These are phyloP conservation scores for Glycine latifolia DNA, from an alignment of 306 rosid species.

Conservation along the genomic window DNA sequence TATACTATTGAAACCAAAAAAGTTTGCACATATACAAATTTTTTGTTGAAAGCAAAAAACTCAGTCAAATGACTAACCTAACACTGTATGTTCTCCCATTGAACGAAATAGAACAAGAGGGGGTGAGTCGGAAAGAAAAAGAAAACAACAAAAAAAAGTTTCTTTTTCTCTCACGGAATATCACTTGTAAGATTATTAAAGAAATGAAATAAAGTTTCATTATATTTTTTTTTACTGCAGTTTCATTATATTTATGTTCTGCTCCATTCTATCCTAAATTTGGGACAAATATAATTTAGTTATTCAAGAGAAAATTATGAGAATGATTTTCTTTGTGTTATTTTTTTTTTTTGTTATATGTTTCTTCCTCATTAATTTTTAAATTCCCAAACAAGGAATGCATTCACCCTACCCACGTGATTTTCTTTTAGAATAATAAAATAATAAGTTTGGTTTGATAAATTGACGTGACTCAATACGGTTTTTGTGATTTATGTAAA, in stretches of 20 bases:
- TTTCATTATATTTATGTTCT: not conserved
- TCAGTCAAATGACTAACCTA: not conserved
- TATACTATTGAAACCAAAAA: no score
- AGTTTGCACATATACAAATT: not conserved
- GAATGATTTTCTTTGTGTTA: no score
- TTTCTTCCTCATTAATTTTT: not conserved
- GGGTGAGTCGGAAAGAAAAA: not conserved
- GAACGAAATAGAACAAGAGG: not conserved
- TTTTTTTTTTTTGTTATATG: not conserved
- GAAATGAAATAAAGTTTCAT: not conserved
- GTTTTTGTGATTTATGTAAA: not conserved
- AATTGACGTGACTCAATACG: constrained; percentile 2
- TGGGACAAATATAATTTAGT: not conserved
- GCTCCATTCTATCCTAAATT: no score
- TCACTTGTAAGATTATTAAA: not conserved
- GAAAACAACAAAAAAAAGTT: not conserved
- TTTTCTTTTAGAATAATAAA: constrained; percentile 1
- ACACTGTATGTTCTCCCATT: not conserved
- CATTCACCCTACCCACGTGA: not conserved
- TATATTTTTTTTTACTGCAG: no score
- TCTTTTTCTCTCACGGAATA: not conserved
- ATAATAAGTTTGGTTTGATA: not conserved
- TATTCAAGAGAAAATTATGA: not conserved
- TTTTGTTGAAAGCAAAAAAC: not conserved
- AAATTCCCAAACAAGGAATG: not conserved